Evolutionary conservation across 768 basidiomycete species (phyloP).

Genomic region (Mrakia gelida): DNA sequence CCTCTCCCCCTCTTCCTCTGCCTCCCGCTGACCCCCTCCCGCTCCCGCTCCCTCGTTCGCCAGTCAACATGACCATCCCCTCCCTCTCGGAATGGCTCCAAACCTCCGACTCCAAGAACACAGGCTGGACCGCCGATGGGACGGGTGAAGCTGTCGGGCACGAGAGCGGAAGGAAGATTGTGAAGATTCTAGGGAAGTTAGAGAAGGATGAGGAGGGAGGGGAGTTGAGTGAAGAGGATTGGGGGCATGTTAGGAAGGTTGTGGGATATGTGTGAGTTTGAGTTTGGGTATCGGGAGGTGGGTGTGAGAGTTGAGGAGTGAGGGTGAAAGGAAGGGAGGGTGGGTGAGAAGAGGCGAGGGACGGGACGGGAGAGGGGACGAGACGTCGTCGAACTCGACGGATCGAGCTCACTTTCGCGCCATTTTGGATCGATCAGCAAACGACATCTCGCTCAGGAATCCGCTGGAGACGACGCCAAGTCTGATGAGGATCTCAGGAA

Average conservation of each 20-base stretch:
- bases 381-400: no score
- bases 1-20: background rate
- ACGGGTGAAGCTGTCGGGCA: background rate
- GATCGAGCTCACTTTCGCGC: background rate
- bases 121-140: background rate
- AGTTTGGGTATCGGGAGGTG: background rate
- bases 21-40: background rate
- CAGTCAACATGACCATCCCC: background rate
- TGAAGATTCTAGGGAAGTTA: background rate
- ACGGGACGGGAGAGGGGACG: background rate
- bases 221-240: background rate
- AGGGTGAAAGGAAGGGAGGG: background rate
- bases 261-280: conserved; percentile 1
- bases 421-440: background rate
- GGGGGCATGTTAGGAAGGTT: background rate
- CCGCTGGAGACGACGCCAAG: conserved; percentile 6
- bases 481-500: conserved; percentile 11
- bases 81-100: background rate
- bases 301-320: background rate
- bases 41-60: no score
- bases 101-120: no score
- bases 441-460: conserved; percentile 25
- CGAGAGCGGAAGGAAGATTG: background rate
- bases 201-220: background rate
- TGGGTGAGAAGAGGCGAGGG: background rate